These are phyloP conservation scores for Euclidium syriacum DNA, from an alignment of 345 rosid species.

Conservation along the genomic window DNA sequence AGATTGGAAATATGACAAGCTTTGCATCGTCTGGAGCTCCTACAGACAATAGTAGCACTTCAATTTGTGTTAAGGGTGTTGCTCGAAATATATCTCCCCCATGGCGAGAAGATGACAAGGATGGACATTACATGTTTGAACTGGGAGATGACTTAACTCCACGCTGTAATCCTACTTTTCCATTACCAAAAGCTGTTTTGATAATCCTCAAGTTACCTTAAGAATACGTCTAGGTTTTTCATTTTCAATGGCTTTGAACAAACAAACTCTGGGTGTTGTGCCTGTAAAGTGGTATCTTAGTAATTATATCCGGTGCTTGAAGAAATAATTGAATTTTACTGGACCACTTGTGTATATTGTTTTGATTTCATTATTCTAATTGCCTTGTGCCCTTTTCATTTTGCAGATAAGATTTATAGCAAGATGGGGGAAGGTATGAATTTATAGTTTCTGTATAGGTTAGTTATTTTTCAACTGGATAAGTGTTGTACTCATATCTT, in stretches of 20 bases:
- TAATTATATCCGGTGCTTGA: slow-evolving; percentile 6
- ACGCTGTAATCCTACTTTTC: slow-evolving; percentile 84
- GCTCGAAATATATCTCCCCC: slow-evolving; percentile 82
- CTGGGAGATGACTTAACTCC: slow-evolving; percentile 88
- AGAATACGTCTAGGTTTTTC: neutral
- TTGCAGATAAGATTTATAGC: slow-evolving; percentile 75
- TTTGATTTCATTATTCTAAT: neutral
- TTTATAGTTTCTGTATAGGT: neutral
- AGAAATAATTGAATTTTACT: neutral
- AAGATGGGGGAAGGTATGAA: slow-evolving; percentile 89
- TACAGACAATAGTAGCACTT: slow-evolving; percentile 39
- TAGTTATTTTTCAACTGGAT: neutral
- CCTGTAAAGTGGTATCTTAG: neutral
- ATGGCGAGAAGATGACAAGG: slow-evolving; percentile 93
- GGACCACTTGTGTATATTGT: neutral
- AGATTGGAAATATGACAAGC: slow-evolving; percentile 80
- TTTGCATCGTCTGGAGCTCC: slow-evolving; percentile 57
- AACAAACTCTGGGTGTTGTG: neutral
- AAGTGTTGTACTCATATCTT: neutral
- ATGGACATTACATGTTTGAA: slow-evolving; percentile 97
- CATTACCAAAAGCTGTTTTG: slow-evolving; percentile 23
- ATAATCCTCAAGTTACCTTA: slow-evolving; percentile 4
- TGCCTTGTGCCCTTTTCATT: neutral
- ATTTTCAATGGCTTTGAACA: neutral
- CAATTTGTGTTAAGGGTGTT: slow-evolving; percentile 45